Percentiles rank a stretch among this genome's conserved stretches.
phyloP scores from a whole-genome alignment of 306 rosid species.

The Citrullus amarus region DNA sequence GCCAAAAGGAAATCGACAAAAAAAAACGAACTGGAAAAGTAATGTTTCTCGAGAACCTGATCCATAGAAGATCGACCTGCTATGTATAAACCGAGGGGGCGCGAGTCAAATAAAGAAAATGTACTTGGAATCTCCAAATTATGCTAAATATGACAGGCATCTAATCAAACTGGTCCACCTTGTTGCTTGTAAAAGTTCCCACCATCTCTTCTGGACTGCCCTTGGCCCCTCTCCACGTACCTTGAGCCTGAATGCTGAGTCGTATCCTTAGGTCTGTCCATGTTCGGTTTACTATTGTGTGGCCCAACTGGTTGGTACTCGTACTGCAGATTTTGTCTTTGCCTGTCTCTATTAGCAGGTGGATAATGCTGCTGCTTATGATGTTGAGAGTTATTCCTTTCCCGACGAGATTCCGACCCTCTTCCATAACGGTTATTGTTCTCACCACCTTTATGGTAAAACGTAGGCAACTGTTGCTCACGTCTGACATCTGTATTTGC shows the following conservation, averaged over 20 bases:
- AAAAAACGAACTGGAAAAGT: not conserved
- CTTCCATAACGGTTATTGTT: constrained; percentile 43
- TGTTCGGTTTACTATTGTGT: constrained; percentile 31
- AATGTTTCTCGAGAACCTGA: not conserved
- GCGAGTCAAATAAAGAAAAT: constrained; percentile 2
- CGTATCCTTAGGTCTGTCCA: constrained; percentile 46
- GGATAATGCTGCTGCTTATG: constrained; percentile 38
- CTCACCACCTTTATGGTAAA: constrained; percentile 48
- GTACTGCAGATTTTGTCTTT: constrained; percentile 39
- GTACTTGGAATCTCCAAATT: not conserved
- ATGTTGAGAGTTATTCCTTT: constrained; percentile 46
- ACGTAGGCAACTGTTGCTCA: constrained; percentile 43
- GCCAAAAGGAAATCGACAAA: not conserved
- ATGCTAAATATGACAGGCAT: constrained; percentile 17
- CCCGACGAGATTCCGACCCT: constrained; percentile 56
- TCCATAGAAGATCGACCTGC: not conserved
- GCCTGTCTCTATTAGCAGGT: constrained; percentile 54
- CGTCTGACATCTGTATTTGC: constrained; percentile 35
- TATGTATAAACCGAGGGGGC: not conserved
- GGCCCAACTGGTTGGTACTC: constrained; percentile 81
- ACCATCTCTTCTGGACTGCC: constrained; percentile 59
- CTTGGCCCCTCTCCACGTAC: constrained; percentile 64
- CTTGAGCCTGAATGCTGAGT: constrained; percentile 33
- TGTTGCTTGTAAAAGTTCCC: constrained; percentile 50
- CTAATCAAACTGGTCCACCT: constrained; percentile 38